These are phyloP conservation scores for Phialophora verrucosa DNA, from an alignment of 2,329 filamentous ascomycete species.

Conservation along the genomic window DNA sequence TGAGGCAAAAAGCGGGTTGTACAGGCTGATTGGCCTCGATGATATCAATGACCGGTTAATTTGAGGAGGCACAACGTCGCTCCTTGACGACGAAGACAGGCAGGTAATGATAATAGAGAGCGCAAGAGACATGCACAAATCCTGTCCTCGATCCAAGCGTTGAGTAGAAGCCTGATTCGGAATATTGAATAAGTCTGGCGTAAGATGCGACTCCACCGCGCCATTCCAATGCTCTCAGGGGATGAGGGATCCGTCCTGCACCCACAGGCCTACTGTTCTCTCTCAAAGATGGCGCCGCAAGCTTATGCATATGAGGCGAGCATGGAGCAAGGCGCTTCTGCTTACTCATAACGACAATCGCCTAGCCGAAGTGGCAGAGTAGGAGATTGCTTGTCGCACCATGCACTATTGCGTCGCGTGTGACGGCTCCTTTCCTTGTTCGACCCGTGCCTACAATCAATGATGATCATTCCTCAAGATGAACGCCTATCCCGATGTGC, in stretches of 20 bases:
- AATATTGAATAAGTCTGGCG: neutral
- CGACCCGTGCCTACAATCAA: neutral
- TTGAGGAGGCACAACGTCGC: slow-evolving; percentile 3
- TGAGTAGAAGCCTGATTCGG: neutral
- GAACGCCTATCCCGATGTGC: too few species aligned
- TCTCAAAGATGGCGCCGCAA: neutral
- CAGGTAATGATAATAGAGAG: slow-evolving; percentile 13
- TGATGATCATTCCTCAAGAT: neutral
- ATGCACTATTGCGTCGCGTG: neutral
- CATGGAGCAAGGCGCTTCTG: neutral
- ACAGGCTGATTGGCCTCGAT: neutral
- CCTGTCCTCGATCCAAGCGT: neutral
- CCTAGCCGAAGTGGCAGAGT: neutral
- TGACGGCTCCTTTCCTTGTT: neutral
- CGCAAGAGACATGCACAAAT: neutral
- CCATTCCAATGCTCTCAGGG: neutral
- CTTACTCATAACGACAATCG: neutral
- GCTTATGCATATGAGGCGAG: neutral
- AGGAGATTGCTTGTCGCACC: neutral
- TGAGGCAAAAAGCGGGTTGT: slow-evolving; percentile 1
- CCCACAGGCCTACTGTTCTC: neutral
- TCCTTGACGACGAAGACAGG: neutral
- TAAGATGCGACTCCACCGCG: neutral
- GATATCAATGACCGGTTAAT: slow-evolving; percentile 9
- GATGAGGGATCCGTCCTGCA: neutral